phyloP scores from a whole-genome alignment of 345 rosid species.

The Xanthoceras sorbifolium region DNA sequence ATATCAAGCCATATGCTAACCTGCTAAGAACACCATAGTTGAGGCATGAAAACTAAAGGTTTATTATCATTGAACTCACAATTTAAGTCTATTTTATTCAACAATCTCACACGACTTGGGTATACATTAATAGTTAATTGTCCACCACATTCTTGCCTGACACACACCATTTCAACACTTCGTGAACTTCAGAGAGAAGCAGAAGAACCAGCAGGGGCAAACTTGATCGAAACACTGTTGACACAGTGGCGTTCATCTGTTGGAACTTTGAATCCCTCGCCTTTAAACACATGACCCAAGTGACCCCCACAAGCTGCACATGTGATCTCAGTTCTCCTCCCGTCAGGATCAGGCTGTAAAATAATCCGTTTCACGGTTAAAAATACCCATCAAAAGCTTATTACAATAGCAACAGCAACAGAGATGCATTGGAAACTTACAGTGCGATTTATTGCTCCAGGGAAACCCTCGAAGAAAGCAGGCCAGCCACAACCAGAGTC shows the following conservation, averaged over 20 bases:
- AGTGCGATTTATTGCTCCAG: constrained; percentile 54
- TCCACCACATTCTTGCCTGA: constrained; percentile 28
- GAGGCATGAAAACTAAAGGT: neutral
- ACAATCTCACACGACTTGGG: neutral
- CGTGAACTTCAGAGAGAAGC: constrained; percentile 19
- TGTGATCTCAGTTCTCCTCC: constrained; percentile 65
- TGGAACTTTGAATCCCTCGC: constrained; percentile 65
- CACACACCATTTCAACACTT: neutral
- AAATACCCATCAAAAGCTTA: neutral
- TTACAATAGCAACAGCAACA: neutral
- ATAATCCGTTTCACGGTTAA: neutral
- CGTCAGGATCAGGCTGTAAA: constrained; percentile 79
- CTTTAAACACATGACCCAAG: constrained; percentile 79
- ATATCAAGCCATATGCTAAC: neutral
- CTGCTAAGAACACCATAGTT: neutral
- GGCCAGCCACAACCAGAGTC: constrained; percentile 84
- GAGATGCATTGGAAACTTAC: constrained; percentile 36
- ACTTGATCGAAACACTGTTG: constrained; percentile 70
- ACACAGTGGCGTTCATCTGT: constrained; percentile 75
- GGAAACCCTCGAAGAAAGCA: constrained; percentile 75
- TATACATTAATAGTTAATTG: neutral
- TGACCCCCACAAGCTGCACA: constrained; percentile 83
- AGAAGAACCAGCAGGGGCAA: constrained; percentile 42
- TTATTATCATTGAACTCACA: neutral
- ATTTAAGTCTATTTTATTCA: neutral